phyloP scores from a whole-genome alignment of 2,329 filamentous ascomycete species.

The Neoscytalidium dimidiatum region DNA sequence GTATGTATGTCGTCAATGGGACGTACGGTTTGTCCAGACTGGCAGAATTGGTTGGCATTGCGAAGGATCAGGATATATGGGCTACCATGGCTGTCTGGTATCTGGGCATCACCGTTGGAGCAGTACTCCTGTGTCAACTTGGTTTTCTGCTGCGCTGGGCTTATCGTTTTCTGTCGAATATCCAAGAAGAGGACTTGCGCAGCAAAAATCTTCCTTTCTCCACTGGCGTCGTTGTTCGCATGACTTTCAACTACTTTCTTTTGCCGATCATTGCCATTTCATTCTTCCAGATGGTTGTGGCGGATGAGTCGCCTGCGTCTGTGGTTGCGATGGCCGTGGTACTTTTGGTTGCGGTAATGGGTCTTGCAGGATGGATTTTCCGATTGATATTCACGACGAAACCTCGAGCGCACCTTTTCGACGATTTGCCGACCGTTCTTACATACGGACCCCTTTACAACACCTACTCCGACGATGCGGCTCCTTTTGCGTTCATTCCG shows the following conservation, averaged over 20 bases:
- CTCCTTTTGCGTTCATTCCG: conserved; percentile 85
- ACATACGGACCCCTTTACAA: conserved; percentile 95
- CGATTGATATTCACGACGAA: conserved; percentile 77
- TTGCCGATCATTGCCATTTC: conserved; percentile 84
- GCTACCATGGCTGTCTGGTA: conserved; percentile 92
- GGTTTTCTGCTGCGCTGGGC: conserved; percentile 78
- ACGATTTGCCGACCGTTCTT: conserved; percentile 86
- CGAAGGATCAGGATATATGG: conserved; percentile 78
- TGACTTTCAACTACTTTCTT: conserved; percentile 91
- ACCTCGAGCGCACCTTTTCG: conserved; percentile 85
- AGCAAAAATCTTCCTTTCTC: conserved; percentile 89
- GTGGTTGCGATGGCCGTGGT: conserved; percentile 75
- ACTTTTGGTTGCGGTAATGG: conserved; percentile 71
- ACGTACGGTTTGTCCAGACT: conserved; percentile 78
- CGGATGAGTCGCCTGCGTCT: conserved; percentile 65
- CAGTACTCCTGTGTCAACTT: conserved; percentile 70
- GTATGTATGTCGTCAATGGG: conserved; percentile 80
- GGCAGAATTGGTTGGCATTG: conserved; percentile 81
- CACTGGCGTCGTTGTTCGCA: conserved; percentile 62
- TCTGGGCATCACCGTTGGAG: conserved; percentile 69
- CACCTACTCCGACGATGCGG: conserved; percentile 91
- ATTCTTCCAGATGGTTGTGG: conserved; percentile 86
- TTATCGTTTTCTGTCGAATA: conserved; percentile 69
- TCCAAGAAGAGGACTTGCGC: conserved; percentile 81
- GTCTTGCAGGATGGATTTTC: conserved; percentile 77